These are phyloP conservation scores for Kuraishia borneana DNA, from an alignment of 805 yeast genomes.

Conservation along the genomic window DNA sequence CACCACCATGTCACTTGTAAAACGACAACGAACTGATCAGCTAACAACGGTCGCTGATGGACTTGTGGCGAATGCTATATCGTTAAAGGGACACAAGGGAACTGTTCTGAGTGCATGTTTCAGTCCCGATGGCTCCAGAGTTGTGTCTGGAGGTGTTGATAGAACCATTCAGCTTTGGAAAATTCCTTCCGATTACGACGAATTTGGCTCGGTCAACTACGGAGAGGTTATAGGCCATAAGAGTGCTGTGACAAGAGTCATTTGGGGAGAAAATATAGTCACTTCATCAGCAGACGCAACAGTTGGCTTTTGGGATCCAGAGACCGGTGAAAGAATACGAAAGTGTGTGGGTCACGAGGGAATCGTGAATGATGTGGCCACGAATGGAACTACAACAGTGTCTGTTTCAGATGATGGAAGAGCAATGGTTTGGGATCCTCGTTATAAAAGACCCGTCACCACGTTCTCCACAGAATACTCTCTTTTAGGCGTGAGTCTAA, in stretches of 20 bases:
- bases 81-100: conserved; percentile 37
- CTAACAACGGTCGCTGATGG: no score
- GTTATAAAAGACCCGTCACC: conserved; percentile 34
- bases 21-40: no score
- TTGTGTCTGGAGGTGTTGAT: conserved; percentile 60
- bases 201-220: conserved; percentile 19
- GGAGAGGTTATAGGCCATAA: conserved; percentile 47
- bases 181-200: conserved; percentile 7
- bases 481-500: conserved; percentile 33
- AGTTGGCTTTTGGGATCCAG: conserved; percentile 50
- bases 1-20: no score
- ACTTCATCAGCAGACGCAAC: conserved; percentile 54
- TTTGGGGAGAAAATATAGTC: conserved; percentile 39
- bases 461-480: conserved; percentile 43
- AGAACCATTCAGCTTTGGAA: conserved; percentile 26
- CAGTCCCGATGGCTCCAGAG: conserved; percentile 33
- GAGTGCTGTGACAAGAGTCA: conserved; percentile 49
- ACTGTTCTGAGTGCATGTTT: conserved; percentile 43
- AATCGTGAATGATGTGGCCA: conserved; percentile 45
- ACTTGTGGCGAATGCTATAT: conserved; percentile 16
- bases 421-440: conserved; percentile 51
- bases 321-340: conserved; percentile 41
- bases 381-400: conserved; percentile 14
- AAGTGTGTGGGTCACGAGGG: conserved; percentile 41
- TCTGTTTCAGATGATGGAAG: conserved; percentile 57